A percentile compares a stretch with the other conserved stretches of the same genome.
phyloP scores from a whole-genome alignment of 1,139 yeast species.

The Geotrichum australiense region DNA sequence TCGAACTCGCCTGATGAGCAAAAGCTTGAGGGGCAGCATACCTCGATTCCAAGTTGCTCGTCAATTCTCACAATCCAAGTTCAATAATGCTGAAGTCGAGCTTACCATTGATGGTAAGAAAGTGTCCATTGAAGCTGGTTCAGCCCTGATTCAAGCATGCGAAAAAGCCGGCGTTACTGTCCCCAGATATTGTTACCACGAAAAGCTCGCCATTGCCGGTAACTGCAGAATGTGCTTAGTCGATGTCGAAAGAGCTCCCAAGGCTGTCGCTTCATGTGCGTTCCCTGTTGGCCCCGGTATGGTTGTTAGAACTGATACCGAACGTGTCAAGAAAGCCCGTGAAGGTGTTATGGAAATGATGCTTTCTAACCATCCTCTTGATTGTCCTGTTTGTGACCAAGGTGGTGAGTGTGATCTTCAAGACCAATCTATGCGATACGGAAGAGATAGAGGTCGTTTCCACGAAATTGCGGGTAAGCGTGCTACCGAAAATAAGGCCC shows the following conservation, averaged over 20 bases:
- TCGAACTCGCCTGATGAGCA: slow-evolving; percentile 17
- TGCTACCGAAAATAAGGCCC: slow-evolving; percentile 84
- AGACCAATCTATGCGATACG: slow-evolving; percentile 79
- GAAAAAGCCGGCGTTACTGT: slow-evolving; percentile 84
- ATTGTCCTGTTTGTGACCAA: slow-evolving; percentile 90
- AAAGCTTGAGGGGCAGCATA: slow-evolving; percentile 13
- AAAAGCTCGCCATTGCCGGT: slow-evolving; percentile 87
- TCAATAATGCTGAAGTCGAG: slow-evolving; percentile 50
- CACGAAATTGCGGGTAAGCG: slow-evolving; percentile 76
- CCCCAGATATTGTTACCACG: slow-evolving; percentile 89
- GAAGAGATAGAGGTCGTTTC: slow-evolving; percentile 82
- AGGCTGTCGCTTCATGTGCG: slow-evolving; percentile 85
- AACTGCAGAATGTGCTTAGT: slow-evolving; percentile 93
- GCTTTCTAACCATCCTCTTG: slow-evolving; percentile 84
- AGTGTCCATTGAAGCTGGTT: slow-evolving; percentile 76
- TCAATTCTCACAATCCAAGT: slow-evolving; percentile 29
- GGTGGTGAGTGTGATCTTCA: slow-evolving; percentile 94
- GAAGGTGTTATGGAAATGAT: slow-evolving; percentile 89
- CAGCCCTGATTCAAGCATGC: slow-evolving; percentile 85
- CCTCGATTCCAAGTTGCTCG: slow-evolving; percentile 14
- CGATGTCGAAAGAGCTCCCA: slow-evolving; percentile 84
- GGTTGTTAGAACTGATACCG: slow-evolving; percentile 78
- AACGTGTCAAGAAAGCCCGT: slow-evolving; percentile 74
- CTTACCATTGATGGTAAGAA: slow-evolving; percentile 72
- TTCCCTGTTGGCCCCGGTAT: slow-evolving; percentile 85